Evolutionary conservation across 139 green algal species (phyloP).

Genomic region (Medakamo hakoo): DNA sequence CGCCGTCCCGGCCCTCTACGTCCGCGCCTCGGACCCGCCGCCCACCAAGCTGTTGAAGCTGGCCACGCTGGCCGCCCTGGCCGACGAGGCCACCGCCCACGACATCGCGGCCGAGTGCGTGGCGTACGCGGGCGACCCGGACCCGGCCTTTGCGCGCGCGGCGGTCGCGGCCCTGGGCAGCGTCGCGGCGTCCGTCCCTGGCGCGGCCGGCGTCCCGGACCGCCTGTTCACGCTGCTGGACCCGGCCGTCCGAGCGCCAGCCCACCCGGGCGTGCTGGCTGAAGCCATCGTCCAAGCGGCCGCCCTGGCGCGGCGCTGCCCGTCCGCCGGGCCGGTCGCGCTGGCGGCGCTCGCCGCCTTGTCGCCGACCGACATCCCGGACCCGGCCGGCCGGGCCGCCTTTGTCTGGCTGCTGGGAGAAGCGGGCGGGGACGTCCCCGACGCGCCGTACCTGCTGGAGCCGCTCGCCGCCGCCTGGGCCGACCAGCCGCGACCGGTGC

Average conservation of each 20-base stretch:
- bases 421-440: not conserved
- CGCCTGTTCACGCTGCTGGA: not conserved
- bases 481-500: slow-evolving; percentile 8
- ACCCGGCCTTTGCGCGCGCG: not conserved
- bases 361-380: not conserved
- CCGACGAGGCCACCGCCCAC: not conserved
- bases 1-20: not conserved
- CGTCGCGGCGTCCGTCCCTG: not conserved
- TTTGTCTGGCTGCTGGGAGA: not conserved
- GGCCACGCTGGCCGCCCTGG: not conserved
- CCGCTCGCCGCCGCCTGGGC: slow-evolving; percentile 12
- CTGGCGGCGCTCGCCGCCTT: not conserved
- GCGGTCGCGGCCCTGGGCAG: not conserved
- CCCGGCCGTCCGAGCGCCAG: too few relatives aligned
- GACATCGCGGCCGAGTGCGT: not conserved
- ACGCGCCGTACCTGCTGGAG: slow-evolving; percentile 64
- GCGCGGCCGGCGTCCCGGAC: not conserved
- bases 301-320: not conserved
- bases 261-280: not conserved
- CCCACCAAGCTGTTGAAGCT: not conserved
- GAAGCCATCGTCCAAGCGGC: not conserved
- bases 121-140: not conserved
- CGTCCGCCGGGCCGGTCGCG: too few relatives aligned
- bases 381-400: not conserved
- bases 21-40: not conserved